These are phyloP conservation scores for Micromonas pusilla DNA, from an alignment of 139 green algal species.

Conservation along the genomic window DNA sequence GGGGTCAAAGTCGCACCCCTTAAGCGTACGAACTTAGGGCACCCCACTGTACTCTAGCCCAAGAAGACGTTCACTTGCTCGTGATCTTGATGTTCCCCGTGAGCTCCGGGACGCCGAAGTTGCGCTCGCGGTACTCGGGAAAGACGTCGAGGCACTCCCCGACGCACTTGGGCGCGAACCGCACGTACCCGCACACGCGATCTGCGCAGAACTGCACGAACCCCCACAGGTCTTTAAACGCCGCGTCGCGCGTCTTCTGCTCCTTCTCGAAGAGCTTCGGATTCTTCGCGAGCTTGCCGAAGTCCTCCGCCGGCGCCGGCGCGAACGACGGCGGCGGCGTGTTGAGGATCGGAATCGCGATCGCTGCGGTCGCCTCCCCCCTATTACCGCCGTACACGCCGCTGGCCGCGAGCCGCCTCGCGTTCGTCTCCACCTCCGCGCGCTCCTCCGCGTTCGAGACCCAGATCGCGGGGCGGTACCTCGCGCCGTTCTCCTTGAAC, in stretches of 20 bases:
- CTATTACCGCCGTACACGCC: background rate
- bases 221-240: slow-evolving; percentile 26
- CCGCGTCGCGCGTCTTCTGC: background rate
- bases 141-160: slow-evolving; percentile 21
- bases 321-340: slow-evolving; percentile 16
- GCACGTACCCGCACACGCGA: slow-evolving; percentile 30
- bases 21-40: no score
- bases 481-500: slow-evolving; percentile 19
- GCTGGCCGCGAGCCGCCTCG: background rate
- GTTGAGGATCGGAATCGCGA: background rate
- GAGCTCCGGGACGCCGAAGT: slow-evolving; percentile 23
- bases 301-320: background rate
- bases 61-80: no score
- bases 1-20: no score
- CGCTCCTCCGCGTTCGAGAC: background rate
- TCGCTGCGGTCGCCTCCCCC: background rate
- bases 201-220: slow-evolving; percentile 33
- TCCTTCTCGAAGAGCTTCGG: slow-evolving; percentile 25
- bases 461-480: slow-evolving; percentile 19
- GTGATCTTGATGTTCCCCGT: slow-evolving; percentile 30
- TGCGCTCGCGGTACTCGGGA: slow-evolving; percentile 27
- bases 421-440: background rate
- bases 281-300: background rate
- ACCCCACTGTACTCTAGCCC: no score
- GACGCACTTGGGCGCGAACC: slow-evolving; percentile 27